Evolutionary conservation across 1,284 basidiomycete species (phyloP).

Genomic region (Rhodofomes roseus): DNA sequence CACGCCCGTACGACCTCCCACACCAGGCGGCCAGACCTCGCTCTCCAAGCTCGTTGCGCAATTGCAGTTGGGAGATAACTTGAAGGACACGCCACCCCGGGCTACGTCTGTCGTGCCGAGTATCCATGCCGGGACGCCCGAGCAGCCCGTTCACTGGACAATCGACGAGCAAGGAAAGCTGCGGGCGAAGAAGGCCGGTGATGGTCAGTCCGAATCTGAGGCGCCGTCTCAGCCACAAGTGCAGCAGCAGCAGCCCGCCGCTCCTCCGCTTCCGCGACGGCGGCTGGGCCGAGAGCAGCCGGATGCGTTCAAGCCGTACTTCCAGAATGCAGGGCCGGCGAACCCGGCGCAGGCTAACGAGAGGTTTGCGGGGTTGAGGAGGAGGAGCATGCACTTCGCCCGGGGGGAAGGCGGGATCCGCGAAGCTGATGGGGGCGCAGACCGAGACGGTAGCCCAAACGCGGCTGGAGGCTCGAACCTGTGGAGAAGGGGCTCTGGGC

Average conservation of each 20-base stretch:
- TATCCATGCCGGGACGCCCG: neutral
- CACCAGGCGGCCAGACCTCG: neutral
- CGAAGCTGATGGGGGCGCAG: neutral
- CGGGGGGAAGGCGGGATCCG: neutral
- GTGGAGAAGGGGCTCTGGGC: neutral
- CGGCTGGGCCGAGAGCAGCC: neutral
- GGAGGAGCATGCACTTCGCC: neutral
- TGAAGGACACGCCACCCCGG: neutral
- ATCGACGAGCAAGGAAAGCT: neutral
- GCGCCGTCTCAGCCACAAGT: neutral
- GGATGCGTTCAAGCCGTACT: neutral
- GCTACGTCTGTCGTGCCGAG: neutral
- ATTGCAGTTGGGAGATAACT: neutral
- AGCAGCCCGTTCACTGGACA: neutral
- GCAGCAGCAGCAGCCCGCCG: neutral
- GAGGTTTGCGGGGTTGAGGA: neutral
- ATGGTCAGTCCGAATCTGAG: neutral
- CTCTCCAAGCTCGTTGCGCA: neutral
- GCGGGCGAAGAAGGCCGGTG: neutral
- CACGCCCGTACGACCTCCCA: neutral
- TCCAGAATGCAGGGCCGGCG: neutral
- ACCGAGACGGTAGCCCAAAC: neutral
- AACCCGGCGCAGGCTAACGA: neutral
- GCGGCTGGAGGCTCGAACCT: neutral
- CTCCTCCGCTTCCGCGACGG: neutral